Evolutionary conservation across 306 rosid species (phyloP), one percentile per base, ranked within the genome.

Genomic region (Fragaria vesca): DNA sequence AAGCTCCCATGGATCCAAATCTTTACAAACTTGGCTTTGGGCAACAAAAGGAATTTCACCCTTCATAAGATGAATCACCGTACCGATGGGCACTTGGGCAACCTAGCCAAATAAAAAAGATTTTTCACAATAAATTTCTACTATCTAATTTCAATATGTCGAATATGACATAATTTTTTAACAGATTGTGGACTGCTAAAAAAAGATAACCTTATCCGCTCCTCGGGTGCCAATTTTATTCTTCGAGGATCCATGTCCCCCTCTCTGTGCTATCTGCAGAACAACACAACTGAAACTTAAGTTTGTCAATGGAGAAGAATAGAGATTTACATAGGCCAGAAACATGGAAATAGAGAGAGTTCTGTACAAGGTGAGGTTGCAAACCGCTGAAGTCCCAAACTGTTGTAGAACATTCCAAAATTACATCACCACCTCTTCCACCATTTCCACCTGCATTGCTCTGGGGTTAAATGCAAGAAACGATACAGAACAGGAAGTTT

Each of bases 371-470:
- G 74, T 93, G 99, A 75, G 86, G 97, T 69, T 87, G 92, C 85
- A 93, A 85, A 79, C 97, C 84, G n/a, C 97, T 92, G 73, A 89
- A 91, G 84, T 95, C 99, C 97, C 97, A 92, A 83, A 91, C 87
- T 73, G 86, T 82, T 30, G 84, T 84, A 79, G 97, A 91, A 81
- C 97, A 88, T 85, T 93, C 90, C 82, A 95, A 79, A 78, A 95
- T 88, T 78, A 95, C 96, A 72, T 92, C 96, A 45, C 98, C 98
- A 0, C 99, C 98, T 81, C 88, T 91, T 63, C 97, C 96, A 55
- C 97, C 98, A 85, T 83, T 87, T 51, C 93, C 97, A 86, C 98
- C 97, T 95, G 70, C 62, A 79, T 84, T 70, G 83, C 67, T 78
- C 67, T 58, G 7, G 16, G 73, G 74, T 78, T 4, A 69, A 30